phyloP scores from a whole-genome alignment of 768 basidiomycete genomes.

The Russula sp. region DNA sequence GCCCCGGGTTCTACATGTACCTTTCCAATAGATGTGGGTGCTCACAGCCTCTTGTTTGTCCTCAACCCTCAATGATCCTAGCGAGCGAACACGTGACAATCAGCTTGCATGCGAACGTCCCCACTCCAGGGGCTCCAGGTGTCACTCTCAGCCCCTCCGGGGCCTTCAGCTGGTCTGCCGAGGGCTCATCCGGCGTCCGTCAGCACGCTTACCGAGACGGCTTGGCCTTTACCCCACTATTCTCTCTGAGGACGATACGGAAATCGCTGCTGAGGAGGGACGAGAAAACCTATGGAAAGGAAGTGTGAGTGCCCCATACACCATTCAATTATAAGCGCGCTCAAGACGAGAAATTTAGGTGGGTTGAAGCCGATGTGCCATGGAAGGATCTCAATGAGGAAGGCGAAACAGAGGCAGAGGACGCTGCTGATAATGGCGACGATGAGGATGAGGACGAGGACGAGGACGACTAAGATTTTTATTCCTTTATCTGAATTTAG shows the following conservation, averaged over 20 bases:
- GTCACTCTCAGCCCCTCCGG: not conserved
- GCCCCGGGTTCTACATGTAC: slow-evolving; percentile 12
- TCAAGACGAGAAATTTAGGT: slow-evolving; percentile 5
- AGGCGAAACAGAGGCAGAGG: slow-evolving; percentile 4
- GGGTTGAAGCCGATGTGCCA: slow-evolving; percentile 9
- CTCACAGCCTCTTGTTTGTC: not conserved
- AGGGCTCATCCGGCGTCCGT: slow-evolving; percentile 4
- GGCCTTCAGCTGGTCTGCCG: not conserved
- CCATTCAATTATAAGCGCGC: not conserved
- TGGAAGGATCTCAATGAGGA: slow-evolving; percentile 12
- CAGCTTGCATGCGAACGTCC: not conserved
- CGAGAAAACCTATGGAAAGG: not conserved
- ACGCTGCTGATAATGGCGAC: not conserved
- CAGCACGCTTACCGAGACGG: not conserved
- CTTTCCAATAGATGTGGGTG: slow-evolving; percentile 5
- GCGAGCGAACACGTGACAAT: slow-evolving; percentile 2
- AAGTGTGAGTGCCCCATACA: not conserved
- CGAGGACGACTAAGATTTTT: not conserved
- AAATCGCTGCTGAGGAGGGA: not conserved
- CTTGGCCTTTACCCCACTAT: slow-evolving; percentile 5
- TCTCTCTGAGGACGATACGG: not conserved
- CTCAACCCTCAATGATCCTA: not conserved
- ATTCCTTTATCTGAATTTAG: not conserved
- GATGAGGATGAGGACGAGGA: not conserved
- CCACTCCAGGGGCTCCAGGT: not conserved